These are phyloP conservation scores for Huntiella savannae DNA, from an alignment of 2,329 filamentous ascomycete species.

Conservation along the genomic window DNA sequence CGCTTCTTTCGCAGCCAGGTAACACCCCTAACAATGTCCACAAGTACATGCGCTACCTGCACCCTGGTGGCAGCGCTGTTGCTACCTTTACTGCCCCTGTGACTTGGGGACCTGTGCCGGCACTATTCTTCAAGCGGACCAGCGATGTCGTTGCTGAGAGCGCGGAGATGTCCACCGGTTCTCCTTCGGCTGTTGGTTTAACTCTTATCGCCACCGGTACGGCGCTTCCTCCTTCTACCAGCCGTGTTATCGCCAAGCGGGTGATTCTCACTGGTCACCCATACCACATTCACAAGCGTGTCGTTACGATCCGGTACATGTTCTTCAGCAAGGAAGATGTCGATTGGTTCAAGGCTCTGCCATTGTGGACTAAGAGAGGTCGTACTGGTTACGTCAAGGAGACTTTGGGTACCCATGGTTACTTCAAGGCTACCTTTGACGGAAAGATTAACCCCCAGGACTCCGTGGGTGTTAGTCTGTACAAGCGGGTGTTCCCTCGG, in stretches of 20 bases:
- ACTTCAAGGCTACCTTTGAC: conserved; percentile 98
- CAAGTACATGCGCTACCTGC: conserved; percentile 83
- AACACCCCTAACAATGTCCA: conserved; percentile 92
- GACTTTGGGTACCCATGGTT: conserved; percentile 87
- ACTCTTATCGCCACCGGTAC: conserved; percentile 75
- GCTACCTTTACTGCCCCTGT: conserved; percentile 80
- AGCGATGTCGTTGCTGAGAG: conserved; percentile 25
- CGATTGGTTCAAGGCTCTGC: conserved; percentile 91
- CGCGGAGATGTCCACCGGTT: conserved; percentile 16
- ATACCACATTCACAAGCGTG: conserved; percentile 95
- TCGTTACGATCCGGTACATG: conserved; percentile 98
- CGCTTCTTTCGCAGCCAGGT: conserved; percentile 74
- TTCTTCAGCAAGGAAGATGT: conserved; percentile 96
- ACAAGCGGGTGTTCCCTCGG: conserved; percentile 71
- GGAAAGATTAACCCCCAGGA: conserved; percentile 91
- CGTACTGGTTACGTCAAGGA: conserved; percentile 87
- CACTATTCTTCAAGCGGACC: conserved; percentile 63
- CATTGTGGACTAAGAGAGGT: conserved; percentile 81
- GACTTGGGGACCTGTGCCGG: conserved; percentile 81
- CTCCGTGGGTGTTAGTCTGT: conserved; percentile 73
- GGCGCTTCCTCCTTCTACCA: conserved; percentile 55
- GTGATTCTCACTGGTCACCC: conserved; percentile 89
- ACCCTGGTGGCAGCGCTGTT: conserved; percentile 76
- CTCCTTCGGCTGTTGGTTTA: conserved; percentile 29
- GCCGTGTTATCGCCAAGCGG: conserved; percentile 77